Evolutionary conservation across 2,329 filamentous ascomycete species (phyloP).

Genomic region (Ascosphaera apis): DNA sequence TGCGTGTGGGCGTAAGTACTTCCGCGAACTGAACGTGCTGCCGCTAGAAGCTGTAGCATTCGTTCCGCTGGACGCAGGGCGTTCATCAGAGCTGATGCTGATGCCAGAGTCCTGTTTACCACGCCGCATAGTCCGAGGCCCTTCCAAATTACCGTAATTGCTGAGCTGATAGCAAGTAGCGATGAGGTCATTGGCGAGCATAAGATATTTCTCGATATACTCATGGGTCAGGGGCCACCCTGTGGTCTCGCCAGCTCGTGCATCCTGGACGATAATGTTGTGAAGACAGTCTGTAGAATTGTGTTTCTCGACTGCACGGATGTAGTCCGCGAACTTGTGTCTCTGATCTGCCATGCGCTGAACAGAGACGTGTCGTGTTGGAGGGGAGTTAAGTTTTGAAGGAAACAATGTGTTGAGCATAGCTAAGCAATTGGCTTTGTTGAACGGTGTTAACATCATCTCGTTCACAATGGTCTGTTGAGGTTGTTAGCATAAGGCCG

Average conservation of each 20-base stretch:
- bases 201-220: conserved; percentile 34
- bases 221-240: conserved; percentile 30
- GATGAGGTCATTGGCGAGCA: conserved; percentile 35
- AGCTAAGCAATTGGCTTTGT: conserved; percentile 41
- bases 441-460: conserved; percentile 36
- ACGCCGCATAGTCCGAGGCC: conserved; percentile 16
- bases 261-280: conserved; percentile 30
- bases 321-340: conserved; percentile 39
- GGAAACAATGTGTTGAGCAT: conserved; percentile 47
- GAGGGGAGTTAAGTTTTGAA: conserved; percentile 25
- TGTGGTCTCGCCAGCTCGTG: conserved; percentile 26
- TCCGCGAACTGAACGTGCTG: conserved; percentile 4
- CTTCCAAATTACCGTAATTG: conserved; percentile 18
- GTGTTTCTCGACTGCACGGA: conserved; percentile 30
- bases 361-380: conserved; percentile 29
- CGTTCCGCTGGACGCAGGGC: conserved; percentile 16
- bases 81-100: conserved; percentile 27
- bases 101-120: conserved; percentile 40
- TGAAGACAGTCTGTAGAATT: conserved; percentile 30
- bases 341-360: conserved; percentile 32
- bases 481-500: conserved; percentile 7
- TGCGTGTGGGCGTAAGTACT: conserved; percentile 5
- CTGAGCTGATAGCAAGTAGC: conserved; percentile 32
- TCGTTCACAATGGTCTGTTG: conserved; percentile 39
- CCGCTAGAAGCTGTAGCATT: conserved; percentile 6